phyloP scores from a whole-genome alignment of 495 filamentous ascomycete genomes.

The Aspergillus conjunctus region DNA sequence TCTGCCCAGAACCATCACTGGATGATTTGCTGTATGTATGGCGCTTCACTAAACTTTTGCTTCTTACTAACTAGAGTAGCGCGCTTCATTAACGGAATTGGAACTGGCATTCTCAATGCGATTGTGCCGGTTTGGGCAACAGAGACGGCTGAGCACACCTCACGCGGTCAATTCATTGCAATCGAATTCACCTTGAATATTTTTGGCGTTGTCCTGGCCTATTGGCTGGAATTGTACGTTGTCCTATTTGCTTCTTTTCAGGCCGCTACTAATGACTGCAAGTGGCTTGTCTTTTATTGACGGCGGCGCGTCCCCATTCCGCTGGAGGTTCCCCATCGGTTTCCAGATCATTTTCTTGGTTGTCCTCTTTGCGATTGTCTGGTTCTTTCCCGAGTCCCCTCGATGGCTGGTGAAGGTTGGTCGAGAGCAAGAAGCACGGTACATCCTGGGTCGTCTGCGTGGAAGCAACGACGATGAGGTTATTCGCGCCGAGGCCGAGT shows the following conservation, averaged over 20 bases:
- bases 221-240: slow-evolving; percentile 70
- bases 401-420: slow-evolving; percentile 66
- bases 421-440: slow-evolving; percentile 62
- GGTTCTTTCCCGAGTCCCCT: slow-evolving; percentile 68
- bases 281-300: slow-evolving; percentile 62
- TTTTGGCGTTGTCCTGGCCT: slow-evolving; percentile 71
- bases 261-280: slow-evolving; percentile 18
- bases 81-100: slow-evolving; percentile 66
- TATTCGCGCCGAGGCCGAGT: slow-evolving; percentile 59
- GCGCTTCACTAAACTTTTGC: background rate
- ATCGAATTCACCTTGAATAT: slow-evolving; percentile 77
- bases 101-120: slow-evolving; percentile 73
- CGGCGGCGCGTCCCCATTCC: slow-evolving; percentile 55
- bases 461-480: slow-evolving; percentile 58
- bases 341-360: slow-evolving; percentile 70
- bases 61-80: slow-evolving; percentile 37
- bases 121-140: slow-evolving; percentile 75
- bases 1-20: slow-evolving; percentile 65
- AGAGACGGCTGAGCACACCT: slow-evolving; percentile 67
- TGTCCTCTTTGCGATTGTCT: slow-evolving; percentile 49
- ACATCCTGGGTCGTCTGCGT: slow-evolving; percentile 62
- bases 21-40: slow-evolving; percentile 65
- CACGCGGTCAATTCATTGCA: slow-evolving; percentile 68
- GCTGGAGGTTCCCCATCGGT: slow-evolving; percentile 71
- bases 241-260: background rate